Evolutionary conservation across 2,329 filamentous ascomycete species (phyloP), one percentile per base, ranked within the genome.

Genomic region (Cladosporium sp.): DNA sequence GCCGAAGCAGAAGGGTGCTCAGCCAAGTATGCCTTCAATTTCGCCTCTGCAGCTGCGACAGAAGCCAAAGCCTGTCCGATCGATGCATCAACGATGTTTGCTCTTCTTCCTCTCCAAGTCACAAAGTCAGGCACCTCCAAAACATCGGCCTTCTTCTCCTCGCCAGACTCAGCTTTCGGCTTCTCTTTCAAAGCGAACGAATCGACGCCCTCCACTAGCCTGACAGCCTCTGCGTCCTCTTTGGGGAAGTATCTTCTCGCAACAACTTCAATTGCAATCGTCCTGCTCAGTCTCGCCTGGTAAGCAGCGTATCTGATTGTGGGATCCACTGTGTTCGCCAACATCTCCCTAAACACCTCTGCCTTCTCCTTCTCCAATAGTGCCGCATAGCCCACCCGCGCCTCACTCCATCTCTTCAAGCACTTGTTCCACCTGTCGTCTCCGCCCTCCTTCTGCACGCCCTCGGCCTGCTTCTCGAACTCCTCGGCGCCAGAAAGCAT

Each of bases 221-320:
- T 75, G 0, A 89, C 82, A 14, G 96, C 76, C 8, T 80, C 74
- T 1, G 77, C 69, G 61, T 91, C 82, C 22, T 85, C 82, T 11
- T 78, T 77, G 1, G 90, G 88, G 66, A 97, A 96, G 61, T 87
- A 87, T 64, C 88, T 87, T 66, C 87, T 86, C 2, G 90, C 89
- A 63, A 97, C 89, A 7, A 86, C 84, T 0, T 88, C 82, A 51
- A 96, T 87, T 2, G 92, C 87, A 56, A 92, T 84, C 2, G 92
- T 96, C 43, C 94, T 86, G 0, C 93, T 89, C 34, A 96, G 84
- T 72, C 93, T 89, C 71, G 92, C 82, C 74, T 96, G 92, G 73
- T 97, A 97, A 17, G 94, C 92, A 37, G 92, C 92, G 73, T 95
- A 97, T 63, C 93, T 88, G 68, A 99, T 90, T 62, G 92, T 96